Conservation (phyloP, 108 stramenopile genomes). For the Skeletonema marinoi region DNA sequence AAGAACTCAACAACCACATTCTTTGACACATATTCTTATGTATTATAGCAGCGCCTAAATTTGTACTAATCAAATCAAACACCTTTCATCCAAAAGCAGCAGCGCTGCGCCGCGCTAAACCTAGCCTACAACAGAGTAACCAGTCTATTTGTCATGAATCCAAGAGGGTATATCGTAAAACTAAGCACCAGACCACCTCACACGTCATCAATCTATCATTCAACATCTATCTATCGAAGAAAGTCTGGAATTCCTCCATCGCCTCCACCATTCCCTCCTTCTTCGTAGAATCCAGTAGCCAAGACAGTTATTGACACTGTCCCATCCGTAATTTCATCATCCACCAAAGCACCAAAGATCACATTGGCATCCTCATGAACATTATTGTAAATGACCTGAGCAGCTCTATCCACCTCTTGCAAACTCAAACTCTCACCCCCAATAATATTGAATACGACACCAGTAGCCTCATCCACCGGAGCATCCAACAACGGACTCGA, state of each 20-base stretch:
- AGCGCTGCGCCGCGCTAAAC: not conserved
- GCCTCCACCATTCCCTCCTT: conserved; percentile 16
- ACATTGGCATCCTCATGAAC: conserved; percentile 94
- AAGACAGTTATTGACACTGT: conserved; percentile 90
- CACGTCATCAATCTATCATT: not conserved
- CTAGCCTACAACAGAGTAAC: conserved; percentile 2
- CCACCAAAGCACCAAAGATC: conserved; percentile 91
- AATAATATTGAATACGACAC: conserved; percentile 92
- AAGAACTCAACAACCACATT: not conserved
- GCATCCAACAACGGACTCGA: conserved; percentile 87
- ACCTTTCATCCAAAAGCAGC: not conserved
- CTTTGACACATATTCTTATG: not conserved
- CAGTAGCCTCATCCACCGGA: conserved; percentile 88
- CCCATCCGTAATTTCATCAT: conserved; percentile 87
- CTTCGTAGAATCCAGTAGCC: conserved; percentile 84
- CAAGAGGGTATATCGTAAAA: not conserved
- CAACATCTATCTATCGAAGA: conserved; percentile 29
- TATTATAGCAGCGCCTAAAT: not conserved
- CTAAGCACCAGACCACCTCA: not conserved
- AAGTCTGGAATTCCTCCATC: conserved; percentile 49
- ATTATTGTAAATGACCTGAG: conserved; percentile 90
- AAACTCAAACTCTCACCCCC: conserved; percentile 88
- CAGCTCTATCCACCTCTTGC: conserved; percentile 89
- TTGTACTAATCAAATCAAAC: not conserved
- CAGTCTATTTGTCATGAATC: not conserved